Evolutionary conservation across 1,139 yeast species (phyloP).

Genomic region (Blastobotrys serpentis): DNA sequence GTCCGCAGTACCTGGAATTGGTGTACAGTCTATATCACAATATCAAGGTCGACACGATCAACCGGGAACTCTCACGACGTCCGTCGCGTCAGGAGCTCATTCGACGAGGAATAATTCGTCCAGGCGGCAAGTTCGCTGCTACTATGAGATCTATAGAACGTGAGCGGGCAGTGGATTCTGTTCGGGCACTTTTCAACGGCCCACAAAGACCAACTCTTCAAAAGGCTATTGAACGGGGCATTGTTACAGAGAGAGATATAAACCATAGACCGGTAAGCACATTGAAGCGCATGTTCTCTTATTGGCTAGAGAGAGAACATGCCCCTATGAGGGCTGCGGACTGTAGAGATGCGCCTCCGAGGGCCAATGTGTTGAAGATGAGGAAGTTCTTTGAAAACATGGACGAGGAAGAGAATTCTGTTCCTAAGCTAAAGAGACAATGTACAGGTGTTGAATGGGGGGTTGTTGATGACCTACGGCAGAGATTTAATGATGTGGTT

Average conservation of each 20-base stretch:
- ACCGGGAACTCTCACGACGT: slow-evolving; percentile 27
- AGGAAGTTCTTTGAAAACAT: slow-evolving; percentile 27
- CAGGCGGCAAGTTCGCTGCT: slow-evolving; percentile 27
- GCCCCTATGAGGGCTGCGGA: neutral
- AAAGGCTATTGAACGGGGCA: slow-evolving; percentile 27
- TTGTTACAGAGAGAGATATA: slow-evolving; percentile 18
- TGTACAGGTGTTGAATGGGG: slow-evolving; percentile 18
- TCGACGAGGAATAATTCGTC: slow-evolving; percentile 24
- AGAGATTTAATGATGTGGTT: slow-evolving; percentile 20
- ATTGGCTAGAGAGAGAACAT: slow-evolving; percentile 20
- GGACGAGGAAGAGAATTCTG: slow-evolving; percentile 2
- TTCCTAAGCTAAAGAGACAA: slow-evolving; percentile 16
- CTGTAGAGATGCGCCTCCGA: slow-evolving; percentile 24
- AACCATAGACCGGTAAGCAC: slow-evolving; percentile 25
- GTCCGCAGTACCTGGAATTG: slow-evolving; percentile 27
- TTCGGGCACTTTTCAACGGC: slow-evolving; percentile 26
- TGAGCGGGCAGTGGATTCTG: slow-evolving; percentile 26
- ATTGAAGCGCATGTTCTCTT: slow-evolving; percentile 31
- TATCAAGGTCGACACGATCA: slow-evolving; percentile 29
- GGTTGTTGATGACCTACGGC: slow-evolving; percentile 26
- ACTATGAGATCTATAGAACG: slow-evolving; percentile 27
- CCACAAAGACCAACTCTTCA: slow-evolving; percentile 28
- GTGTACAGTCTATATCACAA: slow-evolving; percentile 28
- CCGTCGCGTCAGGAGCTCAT: slow-evolving; percentile 29
- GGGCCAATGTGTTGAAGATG: slow-evolving; percentile 32